Evolutionary conservation across 2,329 filamentous ascomycete species (phyloP).

Genomic region (Xylariaceae sp.): DNA sequence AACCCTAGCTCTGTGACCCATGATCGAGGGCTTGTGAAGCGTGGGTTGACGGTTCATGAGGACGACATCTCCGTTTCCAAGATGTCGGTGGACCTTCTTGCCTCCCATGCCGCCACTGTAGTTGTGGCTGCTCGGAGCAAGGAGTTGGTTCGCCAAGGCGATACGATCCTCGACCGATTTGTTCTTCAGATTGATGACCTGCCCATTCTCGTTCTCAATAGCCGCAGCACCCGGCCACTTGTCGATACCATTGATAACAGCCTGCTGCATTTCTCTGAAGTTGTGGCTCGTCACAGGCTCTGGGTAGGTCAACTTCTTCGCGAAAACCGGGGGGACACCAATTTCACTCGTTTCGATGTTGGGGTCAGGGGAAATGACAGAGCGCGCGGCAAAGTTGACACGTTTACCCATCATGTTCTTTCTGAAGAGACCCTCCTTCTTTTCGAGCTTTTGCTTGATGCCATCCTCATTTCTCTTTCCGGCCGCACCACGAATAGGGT

Average conservation of each 20-base stretch:
- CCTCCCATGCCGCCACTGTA: constrained; percentile 67
- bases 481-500: constrained; percentile 72
- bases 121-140: constrained; percentile 73
- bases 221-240: constrained; percentile 92
- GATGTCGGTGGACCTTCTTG: constrained; percentile 94
- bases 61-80: constrained; percentile 94
- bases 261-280: constrained; percentile 90
- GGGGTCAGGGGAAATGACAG: constrained; percentile 95
- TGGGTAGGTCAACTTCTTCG: constrained; percentile 90
- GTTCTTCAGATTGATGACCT: constrained; percentile 78
- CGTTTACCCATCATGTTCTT: constrained; percentile 99
- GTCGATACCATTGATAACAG: constrained; percentile 88
- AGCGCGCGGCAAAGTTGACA: constrained; percentile 95
- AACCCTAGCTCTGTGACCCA: constrained; percentile 92
- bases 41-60: constrained; percentile 99
- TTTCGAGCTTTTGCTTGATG: constrained; percentile 96
- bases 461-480: constrained; percentile 80
- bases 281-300: constrained; percentile 98
- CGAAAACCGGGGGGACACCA: constrained; percentile 96
- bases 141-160: constrained; percentile 85
- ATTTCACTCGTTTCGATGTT: constrained; percentile 99
- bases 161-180: constrained; percentile 85
- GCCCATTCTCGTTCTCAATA: constrained; percentile 92
- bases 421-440: constrained; percentile 96
- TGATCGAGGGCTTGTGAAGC: constrained; percentile 96